Base-by-base conservation (phyloP, 768 basidiomycete genomes). In the Boletus sp. region DNA sequence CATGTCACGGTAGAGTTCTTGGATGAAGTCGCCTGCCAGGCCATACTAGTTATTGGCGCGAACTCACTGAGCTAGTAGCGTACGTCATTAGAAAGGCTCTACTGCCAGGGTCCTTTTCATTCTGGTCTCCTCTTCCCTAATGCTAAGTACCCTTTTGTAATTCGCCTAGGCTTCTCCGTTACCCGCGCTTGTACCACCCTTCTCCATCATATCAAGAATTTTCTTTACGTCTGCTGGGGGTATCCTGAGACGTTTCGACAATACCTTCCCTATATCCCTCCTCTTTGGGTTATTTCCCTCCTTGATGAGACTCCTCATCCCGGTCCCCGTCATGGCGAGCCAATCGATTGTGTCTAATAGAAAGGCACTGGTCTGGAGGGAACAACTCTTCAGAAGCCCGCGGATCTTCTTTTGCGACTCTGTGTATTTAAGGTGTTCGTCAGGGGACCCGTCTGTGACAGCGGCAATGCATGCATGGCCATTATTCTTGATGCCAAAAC, bases 381-480 rank as follows among this genome's bases (percentile, higher is more conserved):
- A 62, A 41, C 60, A 61, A 2, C 11, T 18, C 44, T 50, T 60
- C 20, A 71, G 29, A 20, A 71, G 56, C 0, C 60, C 54, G 12
- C 60, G 60, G 37, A 71, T 62, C 30, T 20, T 64, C 33, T 28
- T 40, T 52, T 61, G 55, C 9, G 71, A 73, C 47, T 67, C 57
- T 7, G 17, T 24, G 36, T 61, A 71, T 44, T 71, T 70, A 52
- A 33, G 47, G 15, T 60, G 54, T 32, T 69, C 63, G 33, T 40
- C 63, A 2, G 54, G 56, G 15, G 53, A 53, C 20, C 67, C 65
- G n/a, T 65, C 67, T 36, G 47, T 57, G 20, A 69, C 69, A 15
- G 69, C 59, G 1, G 69, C 71, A 20, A 70, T 56, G 29, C 73
- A 74, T 10, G 71, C 74, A 15, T 73, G 70, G 14, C 63, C 73